These are phyloP conservation scores for Eruca vesicaria DNA, from an alignment of 441 rosid genomes.

Conservation along the genomic window DNA sequence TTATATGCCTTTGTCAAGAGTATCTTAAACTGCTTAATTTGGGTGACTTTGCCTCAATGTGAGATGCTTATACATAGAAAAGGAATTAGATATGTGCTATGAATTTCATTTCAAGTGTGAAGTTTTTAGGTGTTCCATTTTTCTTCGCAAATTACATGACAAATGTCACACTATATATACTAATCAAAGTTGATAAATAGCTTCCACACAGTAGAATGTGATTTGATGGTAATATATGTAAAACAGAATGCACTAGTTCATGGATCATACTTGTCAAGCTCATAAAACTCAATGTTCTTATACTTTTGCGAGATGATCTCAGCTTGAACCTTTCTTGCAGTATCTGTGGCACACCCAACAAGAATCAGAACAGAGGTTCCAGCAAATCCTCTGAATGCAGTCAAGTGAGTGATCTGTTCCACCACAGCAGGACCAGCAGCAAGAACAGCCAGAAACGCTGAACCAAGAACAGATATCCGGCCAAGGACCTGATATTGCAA, in stretches of 20 bases:
- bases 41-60: no score
- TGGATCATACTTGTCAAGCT: constrained; percentile 53
- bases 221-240: neutral
- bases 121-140: no score
- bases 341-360: constrained; percentile 92
- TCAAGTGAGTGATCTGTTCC: constrained; percentile 86
- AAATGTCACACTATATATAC: constrained; percentile 26
- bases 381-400: constrained; percentile 93
- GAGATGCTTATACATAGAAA: no score
- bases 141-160: no score
- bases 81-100: no score
- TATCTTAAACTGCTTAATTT: no score
- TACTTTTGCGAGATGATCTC: constrained; percentile 95
- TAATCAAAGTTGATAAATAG: constrained; percentile 11
- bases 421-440: constrained; percentile 93
- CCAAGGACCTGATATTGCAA: constrained; percentile 97
- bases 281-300: constrained; percentile 91
- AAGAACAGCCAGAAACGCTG: constrained; percentile 79
- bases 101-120: no score
- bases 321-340: constrained; percentile 96
- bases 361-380: constrained; percentile 94
- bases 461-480: constrained; percentile 92
- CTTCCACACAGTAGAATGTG: neutral
- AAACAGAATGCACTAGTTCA: neutral
- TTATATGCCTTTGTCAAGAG: no score